Conservation (phyloP, 2,329 filamentous ascomycete species). For the Ophiosphaerella herpotricha region DNA sequence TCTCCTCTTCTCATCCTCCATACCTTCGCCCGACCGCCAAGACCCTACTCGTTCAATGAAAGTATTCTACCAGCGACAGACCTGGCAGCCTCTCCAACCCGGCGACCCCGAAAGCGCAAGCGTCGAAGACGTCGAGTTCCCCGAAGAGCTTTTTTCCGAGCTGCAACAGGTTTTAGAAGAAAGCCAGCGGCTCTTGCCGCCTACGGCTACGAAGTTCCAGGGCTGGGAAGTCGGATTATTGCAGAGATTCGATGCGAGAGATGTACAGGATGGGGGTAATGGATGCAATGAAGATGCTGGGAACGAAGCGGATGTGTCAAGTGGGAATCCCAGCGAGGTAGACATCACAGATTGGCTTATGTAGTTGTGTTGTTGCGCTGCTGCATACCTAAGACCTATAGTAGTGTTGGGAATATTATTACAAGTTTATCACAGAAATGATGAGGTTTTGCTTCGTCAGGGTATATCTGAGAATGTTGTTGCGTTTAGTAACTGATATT, state of each 20-base stretch:
- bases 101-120: conserved; percentile 47
- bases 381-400: too few species aligned
- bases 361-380: too few species aligned
- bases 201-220: conserved; percentile 61
- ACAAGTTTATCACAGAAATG: too few species aligned
- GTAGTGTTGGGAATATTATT: too few species aligned
- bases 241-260: conserved; percentile 54
- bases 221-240: conserved; percentile 72
- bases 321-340: too few species aligned
- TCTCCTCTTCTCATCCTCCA: conserved; percentile 59
- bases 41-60: conserved; percentile 60
- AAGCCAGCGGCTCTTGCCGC: conserved; percentile 61
- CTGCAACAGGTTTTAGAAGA: conserved; percentile 52
- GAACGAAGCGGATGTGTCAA: background rate
- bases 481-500: too few species aligned
- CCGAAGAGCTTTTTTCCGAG: conserved; percentile 54
- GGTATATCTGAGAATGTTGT: too few species aligned
- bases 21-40: conserved; percentile 19
- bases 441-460: too few species aligned
- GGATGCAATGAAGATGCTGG: background rate
- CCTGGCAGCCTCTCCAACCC: conserved; percentile 26
- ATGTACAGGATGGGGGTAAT: conserved; percentile 6
- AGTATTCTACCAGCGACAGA: conserved; percentile 56
- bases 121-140: conserved; percentile 59
- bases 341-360: too few species aligned